phyloP scores from a whole-genome alignment of 2,329 filamentous ascomycete species.

The Cryphonectria carpinicola region DNA sequence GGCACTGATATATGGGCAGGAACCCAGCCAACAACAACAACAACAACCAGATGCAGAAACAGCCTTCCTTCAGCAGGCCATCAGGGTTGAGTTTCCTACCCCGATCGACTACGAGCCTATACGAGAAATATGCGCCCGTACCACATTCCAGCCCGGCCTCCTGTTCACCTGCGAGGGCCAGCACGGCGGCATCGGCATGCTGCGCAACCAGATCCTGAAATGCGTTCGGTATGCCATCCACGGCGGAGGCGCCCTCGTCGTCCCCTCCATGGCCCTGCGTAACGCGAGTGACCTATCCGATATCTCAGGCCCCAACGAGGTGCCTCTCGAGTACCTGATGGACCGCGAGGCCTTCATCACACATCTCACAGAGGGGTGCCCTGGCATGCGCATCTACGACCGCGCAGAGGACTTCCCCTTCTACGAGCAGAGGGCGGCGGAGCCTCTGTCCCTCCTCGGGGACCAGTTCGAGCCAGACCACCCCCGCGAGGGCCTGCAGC shows the following conservation, averaged over 20 bases:
- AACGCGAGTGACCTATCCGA: constrained; percentile 39
- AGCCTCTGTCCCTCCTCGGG: constrained; percentile 34
- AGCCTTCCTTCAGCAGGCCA: constrained; percentile 34
- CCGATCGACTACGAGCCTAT: constrained; percentile 42
- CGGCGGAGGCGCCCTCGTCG: constrained; percentile 41
- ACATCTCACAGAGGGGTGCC: constrained; percentile 35
- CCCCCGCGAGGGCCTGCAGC: constrained; percentile 32
- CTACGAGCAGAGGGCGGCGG: constrained; percentile 30
- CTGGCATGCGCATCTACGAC: constrained; percentile 37
- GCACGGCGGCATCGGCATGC: constrained; percentile 44
- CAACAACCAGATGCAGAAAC: constrained; percentile 19
- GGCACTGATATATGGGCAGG: constrained; percentile 23
- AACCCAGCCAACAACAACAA: constrained; percentile 16
- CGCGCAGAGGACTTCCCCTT: constrained; percentile 36
- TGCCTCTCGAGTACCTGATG: constrained; percentile 38
- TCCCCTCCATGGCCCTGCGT: constrained; percentile 42
- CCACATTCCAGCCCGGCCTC: constrained; percentile 40
- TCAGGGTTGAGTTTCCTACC: constrained; percentile 40
- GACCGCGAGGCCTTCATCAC: constrained; percentile 36
- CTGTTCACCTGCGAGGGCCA: constrained; percentile 46
- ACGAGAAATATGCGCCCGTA: constrained; percentile 38
- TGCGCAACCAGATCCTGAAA: constrained; percentile 46
- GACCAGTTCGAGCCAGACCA: constrained; percentile 40
- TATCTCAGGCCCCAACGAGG: constrained; percentile 36
- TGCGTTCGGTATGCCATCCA: constrained; percentile 46